Evolutionary conservation across 805 yeast genomes (phyloP), one percentile per base, ranked within the genome.

Genomic region (Candida vaughaniae): DNA sequence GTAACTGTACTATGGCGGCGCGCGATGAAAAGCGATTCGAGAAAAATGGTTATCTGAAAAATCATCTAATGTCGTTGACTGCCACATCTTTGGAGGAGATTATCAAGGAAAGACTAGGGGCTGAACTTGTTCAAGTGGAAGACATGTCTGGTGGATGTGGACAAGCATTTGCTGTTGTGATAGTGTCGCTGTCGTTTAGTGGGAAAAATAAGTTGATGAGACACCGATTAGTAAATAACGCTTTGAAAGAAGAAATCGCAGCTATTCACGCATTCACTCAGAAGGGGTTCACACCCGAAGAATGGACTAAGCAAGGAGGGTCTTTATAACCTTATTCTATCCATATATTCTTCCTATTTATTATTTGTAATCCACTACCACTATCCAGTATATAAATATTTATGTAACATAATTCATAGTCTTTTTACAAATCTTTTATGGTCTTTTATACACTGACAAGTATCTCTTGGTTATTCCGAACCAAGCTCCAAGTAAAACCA

Each of bases 141-240:
- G 95, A 86, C 47, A 75, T 79, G 69, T 80, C 81, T 29, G 95
- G 95, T 11, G 99, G 99, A 1, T 93, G 99, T 63, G 99, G 99
- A 4, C 96, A 91, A 60, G 96, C 98, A 2, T 91, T 90, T 61
- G 96, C 95, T 25, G 96, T 89, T 22, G 75, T 86, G 5, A 90
- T 95, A 18, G 96, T 93, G 7, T 62, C 81, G 5, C 72, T 78
- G 30, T 54, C 69, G 16, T 93, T 95, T 59, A 60, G 71, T 42
- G 93, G 93, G 16, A 87, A 88, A 64, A 88, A 87, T 63, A 85
- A 85, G 57, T 69, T 93, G 33, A 77, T 80, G 69, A 76, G 99
- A 54, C 95, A 91, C 51, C 71, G 98, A 47, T 52, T 89, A 48
- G 96, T 95, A 32, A 93, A 93, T 60, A 67, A 58, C 22, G 80